phyloP scores from a whole-genome alignment of 139 green algal genomes.

The Haematococcus lacustris region DNA sequence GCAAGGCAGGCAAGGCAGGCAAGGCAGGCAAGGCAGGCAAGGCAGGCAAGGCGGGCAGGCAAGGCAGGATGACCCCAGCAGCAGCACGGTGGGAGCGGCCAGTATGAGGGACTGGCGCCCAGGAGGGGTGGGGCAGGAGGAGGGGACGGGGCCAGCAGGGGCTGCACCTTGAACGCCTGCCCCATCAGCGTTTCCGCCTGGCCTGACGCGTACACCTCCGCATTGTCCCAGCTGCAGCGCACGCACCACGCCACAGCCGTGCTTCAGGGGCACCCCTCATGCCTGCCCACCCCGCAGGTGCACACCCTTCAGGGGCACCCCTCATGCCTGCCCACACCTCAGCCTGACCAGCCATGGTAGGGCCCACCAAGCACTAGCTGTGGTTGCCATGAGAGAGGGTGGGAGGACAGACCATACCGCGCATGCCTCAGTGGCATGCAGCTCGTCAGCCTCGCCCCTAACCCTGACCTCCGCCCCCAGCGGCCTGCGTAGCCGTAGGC shows the following conservation, averaged over 20 bases:
- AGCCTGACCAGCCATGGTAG: not conserved
- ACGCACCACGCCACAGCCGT: not conserved
- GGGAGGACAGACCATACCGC: not conserved
- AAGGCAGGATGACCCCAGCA: too few species aligned
- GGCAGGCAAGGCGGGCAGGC: too few species aligned
- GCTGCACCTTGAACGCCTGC: constrained; percentile 53
- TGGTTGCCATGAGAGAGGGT: not conserved
- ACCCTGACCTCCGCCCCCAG: too few species aligned
- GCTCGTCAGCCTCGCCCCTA: too few species aligned
- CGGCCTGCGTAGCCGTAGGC: too few species aligned
- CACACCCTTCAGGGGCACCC: not conserved
- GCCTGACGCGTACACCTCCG: constrained; percentile 73
- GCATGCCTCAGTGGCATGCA: not conserved
- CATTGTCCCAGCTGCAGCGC: constrained; percentile 69
- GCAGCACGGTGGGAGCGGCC: not conserved
- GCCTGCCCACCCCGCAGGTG: not conserved
- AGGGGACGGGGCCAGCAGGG: too few species aligned
- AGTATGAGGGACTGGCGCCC: too few species aligned
- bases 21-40: too few species aligned
- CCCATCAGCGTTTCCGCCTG: constrained; percentile 79
- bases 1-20: too few species aligned
- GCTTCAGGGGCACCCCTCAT: not conserved
- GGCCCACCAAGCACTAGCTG: not conserved
- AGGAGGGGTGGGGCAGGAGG: too few species aligned
- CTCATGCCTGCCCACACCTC: not conserved